Percentiles rank a stretch among this genome's conserved stretches.
Conservation (phyloP, 2,329 filamentous ascomycete species). For the Pseudofabraea citricarpa region DNA sequence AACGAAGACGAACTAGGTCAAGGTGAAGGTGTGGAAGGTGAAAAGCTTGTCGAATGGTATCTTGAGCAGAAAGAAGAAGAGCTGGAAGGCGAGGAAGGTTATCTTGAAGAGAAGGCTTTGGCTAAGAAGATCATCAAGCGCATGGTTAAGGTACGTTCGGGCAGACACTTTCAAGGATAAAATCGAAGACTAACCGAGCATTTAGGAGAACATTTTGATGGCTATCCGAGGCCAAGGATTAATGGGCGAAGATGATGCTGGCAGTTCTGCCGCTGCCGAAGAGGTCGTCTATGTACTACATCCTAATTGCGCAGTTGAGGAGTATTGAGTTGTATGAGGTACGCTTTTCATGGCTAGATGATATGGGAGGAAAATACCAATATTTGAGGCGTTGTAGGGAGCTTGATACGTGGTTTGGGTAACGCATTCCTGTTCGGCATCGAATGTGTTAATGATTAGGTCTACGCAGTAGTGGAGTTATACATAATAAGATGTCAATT, state of each 20-base stretch:
- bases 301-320: conserved; percentile 84
- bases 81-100: conserved; percentile 73
- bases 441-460: too few relatives aligned
- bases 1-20: conserved; percentile 72
- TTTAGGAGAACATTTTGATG: conserved; percentile 80
- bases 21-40: conserved; percentile 80
- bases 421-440: too few relatives aligned
- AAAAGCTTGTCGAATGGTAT: conserved; percentile 83
- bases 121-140: conserved; percentile 85
- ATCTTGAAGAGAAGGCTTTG: conserved; percentile 68
- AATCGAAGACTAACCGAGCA: too few relatives aligned
- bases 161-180: too few relatives aligned
- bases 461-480: too few relatives aligned
- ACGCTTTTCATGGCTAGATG: not conserved
- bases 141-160: conserved; percentile 91
- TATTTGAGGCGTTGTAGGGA: conserved; percentile 7
- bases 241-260: conserved; percentile 40
- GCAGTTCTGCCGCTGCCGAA: conserved; percentile 35
- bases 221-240: conserved; percentile 64
- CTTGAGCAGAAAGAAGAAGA: conserved; percentile 86
- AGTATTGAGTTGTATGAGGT: conserved; percentile 15
- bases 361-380: conserved; percentile 12
- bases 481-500: too few relatives aligned
- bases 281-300: conserved; percentile 81
- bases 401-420: not conserved